phyloP scores from a whole-genome alignment of 2,329 filamentous ascomycete genomes.

The Diaporthe helianthi region DNA sequence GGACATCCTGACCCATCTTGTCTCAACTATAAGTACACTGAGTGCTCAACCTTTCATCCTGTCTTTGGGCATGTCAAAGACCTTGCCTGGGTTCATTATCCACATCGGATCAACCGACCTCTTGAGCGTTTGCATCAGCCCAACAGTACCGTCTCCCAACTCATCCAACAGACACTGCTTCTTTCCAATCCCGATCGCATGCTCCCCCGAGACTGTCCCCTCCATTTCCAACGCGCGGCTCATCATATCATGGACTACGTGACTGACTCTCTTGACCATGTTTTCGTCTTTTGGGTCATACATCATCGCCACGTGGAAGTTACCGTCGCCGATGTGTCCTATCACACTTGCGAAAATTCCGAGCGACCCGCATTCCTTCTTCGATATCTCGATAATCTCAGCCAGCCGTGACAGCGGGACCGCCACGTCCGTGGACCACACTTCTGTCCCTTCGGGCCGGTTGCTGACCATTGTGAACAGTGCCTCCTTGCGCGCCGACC shows the following conservation, averaged over 20 bases:
- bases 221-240: constrained; percentile 71
- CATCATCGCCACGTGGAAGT: constrained; percentile 60
- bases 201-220: constrained; percentile 72
- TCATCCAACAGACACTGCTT: constrained; percentile 61
- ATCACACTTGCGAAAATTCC: constrained; percentile 67
- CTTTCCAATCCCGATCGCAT: constrained; percentile 65
- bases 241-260: constrained; percentile 69
- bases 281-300: constrained; percentile 57
- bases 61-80: constrained; percentile 40
- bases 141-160: constrained; percentile 64
- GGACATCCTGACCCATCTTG: not conserved
- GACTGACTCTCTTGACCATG: constrained; percentile 50
- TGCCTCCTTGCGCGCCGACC: constrained; percentile 78
- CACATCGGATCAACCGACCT: constrained; percentile 65
- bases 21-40: not conserved
- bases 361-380: constrained; percentile 62
- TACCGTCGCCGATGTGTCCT: constrained; percentile 73
- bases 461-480: constrained; percentile 76
- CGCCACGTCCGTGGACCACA: constrained; percentile 84
- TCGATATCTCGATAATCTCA: constrained; percentile 74
- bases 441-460: constrained; percentile 63
- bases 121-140: constrained; percentile 71
- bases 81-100: constrained; percentile 55
- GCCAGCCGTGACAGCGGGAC: constrained; percentile 76
- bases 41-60: not conserved